Evolutionary conservation across 306 rosid genomes (phyloP), one percentile per base, ranked within the genome.

Genomic region (Leucaena leucocephala): DNA sequence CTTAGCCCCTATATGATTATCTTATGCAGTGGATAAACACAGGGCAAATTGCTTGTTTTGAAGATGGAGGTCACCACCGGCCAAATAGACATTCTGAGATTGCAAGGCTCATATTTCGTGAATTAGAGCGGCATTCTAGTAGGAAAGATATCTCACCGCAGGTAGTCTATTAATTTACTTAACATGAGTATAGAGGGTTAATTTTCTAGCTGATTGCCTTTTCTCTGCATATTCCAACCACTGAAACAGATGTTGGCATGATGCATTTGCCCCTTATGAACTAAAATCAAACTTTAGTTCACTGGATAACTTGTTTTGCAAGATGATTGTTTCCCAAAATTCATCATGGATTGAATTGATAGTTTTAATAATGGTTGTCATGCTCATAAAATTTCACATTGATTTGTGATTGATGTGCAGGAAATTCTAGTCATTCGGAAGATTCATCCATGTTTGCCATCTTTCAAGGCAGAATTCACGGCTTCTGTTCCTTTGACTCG

Each of bases 71-170:
- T 84, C 99, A 95, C 87, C 90, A 87, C 78, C 91, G 99, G 50
- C 99, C 99, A 38, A 93, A 93, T 74, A 93, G 92, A 85, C 98
- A 95, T 87, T 98, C 98, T 80, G 97, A 95, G 90, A 91, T 93
- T 78, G 93, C 99, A 71, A 88, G 98, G 96, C 86, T 87, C 74
- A 95, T 95, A 87, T 95, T 95, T 81, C 86, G 96, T 14, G 94
- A 93, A 81, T 78, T 95, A 77, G 99, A 95, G 84, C 82, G 84
- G 73, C 79, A 90, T 77, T 89, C 90, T 34, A 76, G 72, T 64
- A 83, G 82, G 85, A 91, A 88, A 86, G 96, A 92, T 78, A 78
- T 78, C 82, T 90, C 97, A 78, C 92, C 90, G 0, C 95, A 91
- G 98, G 98, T 94, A 10, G 17, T 78, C 46, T 72, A 57, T 75